phyloP scores from a whole-genome alignment of 441 rosid genomes.

The Eruca vesicaria region DNA sequence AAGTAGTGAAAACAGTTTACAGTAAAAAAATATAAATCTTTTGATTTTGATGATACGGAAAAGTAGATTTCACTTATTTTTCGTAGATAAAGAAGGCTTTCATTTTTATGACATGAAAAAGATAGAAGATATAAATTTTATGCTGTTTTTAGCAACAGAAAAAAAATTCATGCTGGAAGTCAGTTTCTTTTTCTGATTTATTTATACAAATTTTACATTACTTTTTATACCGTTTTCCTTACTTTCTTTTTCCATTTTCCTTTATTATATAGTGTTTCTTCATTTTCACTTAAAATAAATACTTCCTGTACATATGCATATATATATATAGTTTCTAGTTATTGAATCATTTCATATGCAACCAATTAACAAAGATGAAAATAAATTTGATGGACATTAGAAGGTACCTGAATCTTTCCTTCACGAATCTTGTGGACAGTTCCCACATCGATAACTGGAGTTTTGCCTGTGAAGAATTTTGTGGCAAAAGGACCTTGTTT shows the following conservation, averaged over 20 bases:
- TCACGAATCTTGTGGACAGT: slow-evolving; percentile 45
- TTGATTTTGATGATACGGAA: neutral
- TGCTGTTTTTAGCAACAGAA: neutral
- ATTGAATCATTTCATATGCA: neutral
- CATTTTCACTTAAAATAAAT: neutral
- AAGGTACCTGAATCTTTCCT: slow-evolving; percentile 49
- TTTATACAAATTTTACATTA: neutral
- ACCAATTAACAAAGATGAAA: neutral
- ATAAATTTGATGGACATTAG: neutral
- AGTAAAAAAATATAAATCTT: neutral
- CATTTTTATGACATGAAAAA: neutral
- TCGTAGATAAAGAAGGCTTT: neutral
- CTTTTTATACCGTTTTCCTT: neutral
- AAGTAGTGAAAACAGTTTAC: neutral
- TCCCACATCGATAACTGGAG: slow-evolving; percentile 52
- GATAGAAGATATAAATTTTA: neutral
- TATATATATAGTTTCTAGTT: neutral
- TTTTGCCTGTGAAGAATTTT: slow-evolving; percentile 43
- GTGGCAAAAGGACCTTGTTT: slow-evolving; percentile 37
- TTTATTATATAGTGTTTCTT: neutral
- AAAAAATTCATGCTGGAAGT: neutral
- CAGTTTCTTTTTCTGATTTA: neutral
- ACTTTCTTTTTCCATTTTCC: neutral
- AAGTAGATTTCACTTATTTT: neutral
- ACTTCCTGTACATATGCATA: neutral